Evolutionary conservation across 371 early-diverging fungal species (phyloP).

Genomic region (Rhizopus arrhizus): DNA sequence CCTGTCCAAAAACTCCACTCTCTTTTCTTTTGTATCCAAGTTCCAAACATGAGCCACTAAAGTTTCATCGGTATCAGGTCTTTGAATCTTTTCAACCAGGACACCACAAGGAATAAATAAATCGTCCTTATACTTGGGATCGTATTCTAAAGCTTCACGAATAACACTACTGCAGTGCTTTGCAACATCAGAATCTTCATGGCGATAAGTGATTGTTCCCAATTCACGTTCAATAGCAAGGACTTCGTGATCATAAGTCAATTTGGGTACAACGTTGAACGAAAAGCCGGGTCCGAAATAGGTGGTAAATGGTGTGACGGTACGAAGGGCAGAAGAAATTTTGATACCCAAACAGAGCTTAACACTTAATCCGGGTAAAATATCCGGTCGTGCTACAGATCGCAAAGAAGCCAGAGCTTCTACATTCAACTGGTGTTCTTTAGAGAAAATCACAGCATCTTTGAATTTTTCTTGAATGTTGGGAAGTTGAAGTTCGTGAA

Average conservation of each 20-base stretch:
- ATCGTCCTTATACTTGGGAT: constrained; percentile 51
- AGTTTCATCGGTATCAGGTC: constrained; percentile 51
- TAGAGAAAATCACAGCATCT: constrained; percentile 49
- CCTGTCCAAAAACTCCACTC: constrained; percentile 53
- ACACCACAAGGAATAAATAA: constrained; percentile 67
- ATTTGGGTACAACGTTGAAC: constrained; percentile 48
- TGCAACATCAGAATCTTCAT: constrained; percentile 62
- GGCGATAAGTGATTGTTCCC: constrained; percentile 55
- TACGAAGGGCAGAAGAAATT: constrained; percentile 73
- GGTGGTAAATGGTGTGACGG: constrained; percentile 72
- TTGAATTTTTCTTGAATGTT: constrained; percentile 59
- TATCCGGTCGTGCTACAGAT: constrained; percentile 58
- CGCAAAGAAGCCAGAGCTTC: constrained; percentile 70
- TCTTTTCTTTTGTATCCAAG: constrained; percentile 57
- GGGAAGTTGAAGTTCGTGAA: constrained; percentile 70
- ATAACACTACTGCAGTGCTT: constrained; percentile 72
- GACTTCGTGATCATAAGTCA: constrained; percentile 49
- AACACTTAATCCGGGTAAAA: constrained; percentile 46
- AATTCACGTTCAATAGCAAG: constrained; percentile 58
- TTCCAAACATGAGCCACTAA: constrained; percentile 55
- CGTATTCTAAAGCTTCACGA: constrained; percentile 57
- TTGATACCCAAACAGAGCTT: constrained; percentile 74
- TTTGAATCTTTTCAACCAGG: constrained; percentile 60
- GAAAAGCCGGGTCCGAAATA: constrained; percentile 68
- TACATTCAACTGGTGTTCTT: constrained; percentile 36